Base-by-base conservation (phyloP, 169 alveolate genomes). In the Theileria orientalis region DNA sequence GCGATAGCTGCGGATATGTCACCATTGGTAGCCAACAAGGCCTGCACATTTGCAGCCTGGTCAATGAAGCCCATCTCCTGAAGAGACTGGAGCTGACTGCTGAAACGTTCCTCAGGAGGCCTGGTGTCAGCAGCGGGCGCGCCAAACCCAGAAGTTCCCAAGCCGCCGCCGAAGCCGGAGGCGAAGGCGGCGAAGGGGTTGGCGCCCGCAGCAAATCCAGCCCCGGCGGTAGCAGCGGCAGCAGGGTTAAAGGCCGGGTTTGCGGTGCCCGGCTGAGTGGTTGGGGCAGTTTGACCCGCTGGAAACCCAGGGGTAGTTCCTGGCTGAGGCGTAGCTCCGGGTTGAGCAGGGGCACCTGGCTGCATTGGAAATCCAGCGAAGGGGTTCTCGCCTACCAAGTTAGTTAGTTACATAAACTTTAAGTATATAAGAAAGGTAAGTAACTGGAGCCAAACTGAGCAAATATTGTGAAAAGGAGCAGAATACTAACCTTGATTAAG, bases 1-100 rank as follows among this genome's bases (percentile, higher is more conserved):
- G 95, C 94, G 62, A 96, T 90, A 0, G 98, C 98, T 11, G 98
- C 98, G 66, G 96, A 93, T 21, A 96, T 92, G 83, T 95, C 97
- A 46, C 99, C 99, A 54, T 95, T 94, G 1, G 97, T 90, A 49
- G 92, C 96, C 76, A 91, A 92, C 30, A 96, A 87, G 13, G 98
- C 98, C 51, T 91, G 92, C 40, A 95, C 46, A 72, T 94, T 94
- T 27, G 97, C 97, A 33, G 92, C 98, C 42, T 91, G 90, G 83
- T 96, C 96, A 46, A 85, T 85, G 83, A 96, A 96, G 11, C 99
- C 99, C 99, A 96, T 96, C 69, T 96, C 99, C 82, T 92, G 92
- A 23, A 96, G 89, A 44, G 94, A 75, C 71, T 75, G 83, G 76
- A 94, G 91, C 87, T 95, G 97, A 14, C 90, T 66, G 44, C 95